Percentiles rank a stretch among this genome's conserved stretches.
These are phyloP conservation scores for Aspergillus fructus DNA, from an alignment of 2,329 filamentous ascomycete species.

Conservation along the genomic window DNA sequence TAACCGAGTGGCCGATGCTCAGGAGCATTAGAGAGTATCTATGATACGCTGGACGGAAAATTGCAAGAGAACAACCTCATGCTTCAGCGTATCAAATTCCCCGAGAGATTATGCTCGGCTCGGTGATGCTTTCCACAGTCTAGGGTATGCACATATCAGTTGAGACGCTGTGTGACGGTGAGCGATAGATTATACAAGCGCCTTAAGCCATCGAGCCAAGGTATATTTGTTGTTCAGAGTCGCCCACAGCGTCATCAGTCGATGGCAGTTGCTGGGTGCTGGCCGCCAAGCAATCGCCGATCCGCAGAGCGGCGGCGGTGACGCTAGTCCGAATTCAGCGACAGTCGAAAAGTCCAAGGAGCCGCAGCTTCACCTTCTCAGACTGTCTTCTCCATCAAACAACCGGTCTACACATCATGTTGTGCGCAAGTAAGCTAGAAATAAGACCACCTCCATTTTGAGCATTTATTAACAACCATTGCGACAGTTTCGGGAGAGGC, in stretches of 20 bases:
- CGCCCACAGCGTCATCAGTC: background rate
- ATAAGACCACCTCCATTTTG: background rate
- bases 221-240: background rate
- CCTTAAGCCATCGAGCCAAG: background rate
- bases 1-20: background rate
- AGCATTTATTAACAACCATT: constrained; percentile 19
- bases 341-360: constrained; percentile 38
- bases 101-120: background rate
- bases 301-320: constrained; percentile 10
- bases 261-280: background rate
- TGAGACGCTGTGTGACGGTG: background rate
- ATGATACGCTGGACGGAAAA: background rate
- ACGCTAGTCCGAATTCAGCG: constrained; percentile 35
- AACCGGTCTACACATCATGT: constrained; percentile 45
- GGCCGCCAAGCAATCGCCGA: constrained; percentile 24
- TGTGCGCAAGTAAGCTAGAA: constrained; percentile 62
- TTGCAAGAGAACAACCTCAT: background rate
- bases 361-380: constrained; percentile 32
- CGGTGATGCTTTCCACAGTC: background rate
- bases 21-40: background rate
- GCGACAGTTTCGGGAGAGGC: constrained; percentile 86
- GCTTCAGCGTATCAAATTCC: background rate
- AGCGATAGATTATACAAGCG: background rate
- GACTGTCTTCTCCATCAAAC: constrained; percentile 22
- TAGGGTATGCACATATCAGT: background rate